Percentiles rank a stretch among this genome's conserved stretches.
Conservation (phyloP, 768 basidiomycete species). For the Russula vinacea region DNA sequence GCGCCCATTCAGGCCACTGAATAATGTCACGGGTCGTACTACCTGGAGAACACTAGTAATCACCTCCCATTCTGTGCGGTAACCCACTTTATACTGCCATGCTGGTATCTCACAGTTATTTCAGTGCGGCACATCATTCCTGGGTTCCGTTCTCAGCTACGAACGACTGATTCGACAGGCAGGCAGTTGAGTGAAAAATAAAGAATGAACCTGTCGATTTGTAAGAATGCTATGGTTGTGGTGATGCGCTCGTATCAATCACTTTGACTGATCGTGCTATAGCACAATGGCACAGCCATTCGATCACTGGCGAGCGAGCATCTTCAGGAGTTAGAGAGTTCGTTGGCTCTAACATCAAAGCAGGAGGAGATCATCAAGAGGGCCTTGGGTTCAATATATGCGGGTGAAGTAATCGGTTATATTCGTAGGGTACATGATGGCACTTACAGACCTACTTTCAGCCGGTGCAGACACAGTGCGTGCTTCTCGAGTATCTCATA, state of each 20-base stretch:
- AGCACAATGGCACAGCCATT: background rate
- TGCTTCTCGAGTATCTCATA: background rate
- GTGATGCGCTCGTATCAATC: background rate
- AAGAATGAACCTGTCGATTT: background rate
- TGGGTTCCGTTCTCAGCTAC: background rate
- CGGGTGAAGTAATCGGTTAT: background rate
- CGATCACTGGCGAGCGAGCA: background rate
- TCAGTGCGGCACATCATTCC: background rate
- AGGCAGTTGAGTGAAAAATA: background rate
- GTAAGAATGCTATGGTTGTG: background rate
- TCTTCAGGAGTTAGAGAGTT: background rate
- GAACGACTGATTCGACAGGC: background rate
- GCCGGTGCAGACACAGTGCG: slow-evolving; percentile 18
- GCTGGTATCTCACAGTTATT: background rate
- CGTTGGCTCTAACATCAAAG: background rate
- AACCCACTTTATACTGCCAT: no score
- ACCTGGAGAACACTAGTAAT: slow-evolving; percentile 9
- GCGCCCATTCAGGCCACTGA: background rate
- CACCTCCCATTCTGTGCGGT: slow-evolving; percentile 18
- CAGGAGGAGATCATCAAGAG: background rate
- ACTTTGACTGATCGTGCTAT: background rate
- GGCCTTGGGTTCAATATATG: slow-evolving; percentile 8
- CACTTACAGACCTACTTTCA: background rate
- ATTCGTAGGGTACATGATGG: background rate
- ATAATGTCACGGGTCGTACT: background rate